Conservation (phyloP, 768 basidiomycete genomes). For the Mycena maculata region DNA sequence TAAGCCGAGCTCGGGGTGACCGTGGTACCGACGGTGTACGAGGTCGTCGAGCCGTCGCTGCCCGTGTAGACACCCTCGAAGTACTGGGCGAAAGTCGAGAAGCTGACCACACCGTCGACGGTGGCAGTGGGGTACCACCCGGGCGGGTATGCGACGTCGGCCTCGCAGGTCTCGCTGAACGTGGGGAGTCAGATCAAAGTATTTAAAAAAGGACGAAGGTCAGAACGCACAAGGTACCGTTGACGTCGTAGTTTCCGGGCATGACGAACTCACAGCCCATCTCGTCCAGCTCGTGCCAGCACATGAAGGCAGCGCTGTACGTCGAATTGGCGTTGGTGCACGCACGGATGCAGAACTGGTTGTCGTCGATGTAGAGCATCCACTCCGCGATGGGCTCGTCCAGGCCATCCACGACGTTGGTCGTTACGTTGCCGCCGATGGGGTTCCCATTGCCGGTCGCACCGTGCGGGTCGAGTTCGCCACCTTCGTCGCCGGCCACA, state of each 20-base stretch:
- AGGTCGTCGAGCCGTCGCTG: slow-evolving; percentile 36
- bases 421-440: slow-evolving; percentile 57
- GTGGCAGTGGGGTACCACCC: slow-evolving; percentile 58
- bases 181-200: background rate
- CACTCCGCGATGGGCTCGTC: slow-evolving; percentile 54
- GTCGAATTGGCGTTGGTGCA: slow-evolving; percentile 55
- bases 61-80: slow-evolving; percentile 50
- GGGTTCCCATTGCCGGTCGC: slow-evolving; percentile 55
- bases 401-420: slow-evolving; percentile 49
- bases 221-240: slow-evolving; percentile 55
- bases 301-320: background rate
- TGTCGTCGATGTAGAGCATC: slow-evolving; percentile 54
- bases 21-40: slow-evolving; percentile 54
- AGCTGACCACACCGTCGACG: slow-evolving; percentile 48
- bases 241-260: slow-evolving; percentile 57
- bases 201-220: background rate
- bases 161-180: slow-evolving; percentile 58
- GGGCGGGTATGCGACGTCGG: slow-evolving; percentile 57
- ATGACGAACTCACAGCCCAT: slow-evolving; percentile 60
- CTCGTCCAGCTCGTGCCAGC: slow-evolving; percentile 29
- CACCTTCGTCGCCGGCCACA: slow-evolving; percentile 57
- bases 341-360: slow-evolving; percentile 55
- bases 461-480: slow-evolving; percentile 59
- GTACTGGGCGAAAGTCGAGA: slow-evolving; percentile 57
- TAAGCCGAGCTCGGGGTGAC: slow-evolving; percentile 49